Base-by-base conservation (phyloP, 129 eudicot genomes). In the Pulicaria dysenterica region DNA sequence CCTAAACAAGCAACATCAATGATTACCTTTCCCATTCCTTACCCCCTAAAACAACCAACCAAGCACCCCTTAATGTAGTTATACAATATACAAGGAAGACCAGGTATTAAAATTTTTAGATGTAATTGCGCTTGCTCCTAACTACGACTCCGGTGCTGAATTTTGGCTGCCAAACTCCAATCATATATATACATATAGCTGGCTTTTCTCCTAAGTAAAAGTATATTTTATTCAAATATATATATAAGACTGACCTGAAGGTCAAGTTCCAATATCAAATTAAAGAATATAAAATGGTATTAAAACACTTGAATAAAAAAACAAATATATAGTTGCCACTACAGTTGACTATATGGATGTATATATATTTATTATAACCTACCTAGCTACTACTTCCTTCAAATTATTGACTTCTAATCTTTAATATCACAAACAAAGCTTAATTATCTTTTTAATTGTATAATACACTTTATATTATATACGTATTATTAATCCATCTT, bases 121-220 rank as follows among this genome's bases (percentile, higher is more conserved):
- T 64, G 47, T 53, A 46, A 75, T 64, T 75, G 79, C 79, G 31
- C 8, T 55, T 54, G 73, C 79, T 75, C 79, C 79, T 64, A 74
- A 74, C 69, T 75, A 36, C 56, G 73, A 75, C 56, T 48, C n/a
- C 3, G 9, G 15, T 24, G 37, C 58, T 64, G 46, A 54, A 44
- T 65, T 75, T 43, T 48, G 66, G 67, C 67, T 75, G 54, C 79
- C 79, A 43, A 74, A 75, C 66, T 64, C 73, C 79, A 53, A 54
- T 64, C 66, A 31, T 24, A 24, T 24, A 24, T 24, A 24, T 24
- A 24, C 2, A 24, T 24, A 24, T 55, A 74, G 58, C 65, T 65
- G 73, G 79, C 39, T 65, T 53, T 45, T 36, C 67, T 73, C 79
- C 73, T 54, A 75, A 72, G 24, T 58, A 31, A n/a, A n/a, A n/a